phyloP scores from a whole-genome alignment of 257 asterid genomes.

The Solanum paucissectum region DNA sequence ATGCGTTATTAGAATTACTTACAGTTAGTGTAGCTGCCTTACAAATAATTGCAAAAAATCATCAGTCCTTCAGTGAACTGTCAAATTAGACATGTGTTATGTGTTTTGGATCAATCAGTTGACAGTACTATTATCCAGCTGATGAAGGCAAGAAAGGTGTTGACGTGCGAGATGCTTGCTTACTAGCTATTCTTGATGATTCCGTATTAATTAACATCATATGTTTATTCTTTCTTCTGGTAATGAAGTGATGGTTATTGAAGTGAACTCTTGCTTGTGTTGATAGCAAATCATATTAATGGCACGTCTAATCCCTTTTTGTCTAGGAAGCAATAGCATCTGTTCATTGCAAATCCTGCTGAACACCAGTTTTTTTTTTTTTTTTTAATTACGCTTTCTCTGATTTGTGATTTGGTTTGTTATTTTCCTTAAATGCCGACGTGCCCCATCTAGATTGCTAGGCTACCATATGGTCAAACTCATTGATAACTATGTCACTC shows the following conservation, averaged over 20 bases:
- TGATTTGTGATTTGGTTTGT: background rate
- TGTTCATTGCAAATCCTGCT: background rate
- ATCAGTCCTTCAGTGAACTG: background rate
- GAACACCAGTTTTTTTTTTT: background rate
- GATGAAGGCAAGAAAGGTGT: background rate
- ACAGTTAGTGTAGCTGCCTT: background rate
- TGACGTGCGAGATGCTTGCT: background rate
- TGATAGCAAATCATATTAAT: background rate
- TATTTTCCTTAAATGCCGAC: background rate
- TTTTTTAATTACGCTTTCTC: no score
- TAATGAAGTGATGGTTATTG: background rate
- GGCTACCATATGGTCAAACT: background rate
- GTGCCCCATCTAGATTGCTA: background rate
- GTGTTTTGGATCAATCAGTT: background rate
- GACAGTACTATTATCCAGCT: background rate
- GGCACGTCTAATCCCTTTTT: background rate
- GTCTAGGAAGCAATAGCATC: background rate
- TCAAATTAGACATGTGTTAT: background rate
- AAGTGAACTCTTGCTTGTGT: background rate
- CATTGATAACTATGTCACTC: background rate
- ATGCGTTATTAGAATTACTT: background rate
- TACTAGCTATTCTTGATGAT: background rate
- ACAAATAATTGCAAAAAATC: background rate
- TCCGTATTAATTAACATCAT: background rate
- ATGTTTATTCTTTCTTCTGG: background rate